Evolutionary conservation across 768 basidiomycete genomes (phyloP), one percentile per base, ranked within the genome.

Genomic region (Coprinellus micaceus): DNA sequence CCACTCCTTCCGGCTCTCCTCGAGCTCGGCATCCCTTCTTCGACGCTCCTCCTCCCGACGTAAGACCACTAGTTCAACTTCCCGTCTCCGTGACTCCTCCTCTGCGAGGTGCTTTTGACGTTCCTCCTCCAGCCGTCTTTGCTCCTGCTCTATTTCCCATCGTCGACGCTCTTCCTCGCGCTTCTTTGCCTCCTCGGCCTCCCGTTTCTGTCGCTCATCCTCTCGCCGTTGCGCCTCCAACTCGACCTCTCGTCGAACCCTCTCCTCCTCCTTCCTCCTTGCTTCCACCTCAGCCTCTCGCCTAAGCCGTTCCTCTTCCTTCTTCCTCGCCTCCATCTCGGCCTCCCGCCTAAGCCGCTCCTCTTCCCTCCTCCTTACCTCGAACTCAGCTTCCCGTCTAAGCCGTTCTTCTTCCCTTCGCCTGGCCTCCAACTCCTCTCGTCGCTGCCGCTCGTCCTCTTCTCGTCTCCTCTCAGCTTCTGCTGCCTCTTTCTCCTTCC

Each of bases 401-500:
- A 59, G 53, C 41, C 49, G 37, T 52, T 56, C 58, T 30, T 56
- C 33, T 49, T 48, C 26, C 57, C 30, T 24, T 13, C 6, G 13
- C 33, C 13, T 33, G 6, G 6, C 7, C 33, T 6, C 33, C 13
- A 13, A 6, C 13, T 33, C 33, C 33, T 33, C 33, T 13, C 33
- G 33, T 33, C 33, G 6, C 33, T 33, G 33, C 6, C 33, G 33
- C 33, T 33, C 22, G 13, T 39, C 36, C 29, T 36, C 22, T 17
- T 52, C 25, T 22, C 44, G n/a, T 29, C 43, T 26, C 40, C 37
- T 37, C 11, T 52, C 51, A 9, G 40, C 21, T 9, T 39, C n/a
- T 11, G 30, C 39, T 44, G 7, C 21, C n/a, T 43, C 39, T 61
- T 60, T 57, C 47, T 61, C 71, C 37, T 69, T 45, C 44, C 44